These are phyloP conservation scores for Citrus medica DNA, from an alignment of 345 rosid genomes.

Conservation along the genomic window DNA sequence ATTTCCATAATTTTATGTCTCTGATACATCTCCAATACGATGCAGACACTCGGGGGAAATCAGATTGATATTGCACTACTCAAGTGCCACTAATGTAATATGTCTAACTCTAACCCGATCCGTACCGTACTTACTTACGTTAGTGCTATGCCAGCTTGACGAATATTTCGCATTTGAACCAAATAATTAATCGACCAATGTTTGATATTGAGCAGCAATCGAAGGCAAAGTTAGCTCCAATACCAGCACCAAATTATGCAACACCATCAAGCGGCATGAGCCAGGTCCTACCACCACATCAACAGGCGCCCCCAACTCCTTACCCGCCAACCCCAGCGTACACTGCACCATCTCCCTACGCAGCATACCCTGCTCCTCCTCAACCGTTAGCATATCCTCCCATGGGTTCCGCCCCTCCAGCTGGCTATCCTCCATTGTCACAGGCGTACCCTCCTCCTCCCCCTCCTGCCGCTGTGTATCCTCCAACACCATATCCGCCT, in stretches of 20 bases:
- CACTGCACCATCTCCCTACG: neutral
- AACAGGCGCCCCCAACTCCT: slow-evolving; percentile 12
- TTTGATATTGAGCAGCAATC: neutral
- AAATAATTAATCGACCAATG: neutral
- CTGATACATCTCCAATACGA: neutral
- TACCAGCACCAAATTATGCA: slow-evolving; percentile 13
- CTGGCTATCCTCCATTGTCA: slow-evolving; percentile 8
- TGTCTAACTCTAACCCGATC: neutral
- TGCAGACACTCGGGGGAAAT: slow-evolving; percentile 46
- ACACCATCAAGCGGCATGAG: neutral
- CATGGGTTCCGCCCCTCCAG: slow-evolving; percentile 9
- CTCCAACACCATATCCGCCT: slow-evolving; percentile 9
- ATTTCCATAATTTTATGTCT: neutral
- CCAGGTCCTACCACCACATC: slow-evolving; percentile 17
- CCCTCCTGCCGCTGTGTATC: slow-evolving; percentile 5
- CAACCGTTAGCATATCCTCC: slow-evolving; percentile 1
- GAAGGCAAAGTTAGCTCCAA: slow-evolving; percentile 5
- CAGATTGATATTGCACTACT: slow-evolving; percentile 37
- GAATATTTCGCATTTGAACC: neutral
- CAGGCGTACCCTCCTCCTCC: slow-evolving; percentile 12
- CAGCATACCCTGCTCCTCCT: slow-evolving; percentile 15
- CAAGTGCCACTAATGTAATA: slow-evolving; percentile 20
- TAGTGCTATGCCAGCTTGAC: no score
- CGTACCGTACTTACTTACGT: no score
- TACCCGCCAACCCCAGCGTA: slow-evolving; percentile 6